Evolutionary conservation across 192 early-diverging fungal species (phyloP), one percentile per base, ranked within the genome.

Genomic region (Coemansia sp.): DNA sequence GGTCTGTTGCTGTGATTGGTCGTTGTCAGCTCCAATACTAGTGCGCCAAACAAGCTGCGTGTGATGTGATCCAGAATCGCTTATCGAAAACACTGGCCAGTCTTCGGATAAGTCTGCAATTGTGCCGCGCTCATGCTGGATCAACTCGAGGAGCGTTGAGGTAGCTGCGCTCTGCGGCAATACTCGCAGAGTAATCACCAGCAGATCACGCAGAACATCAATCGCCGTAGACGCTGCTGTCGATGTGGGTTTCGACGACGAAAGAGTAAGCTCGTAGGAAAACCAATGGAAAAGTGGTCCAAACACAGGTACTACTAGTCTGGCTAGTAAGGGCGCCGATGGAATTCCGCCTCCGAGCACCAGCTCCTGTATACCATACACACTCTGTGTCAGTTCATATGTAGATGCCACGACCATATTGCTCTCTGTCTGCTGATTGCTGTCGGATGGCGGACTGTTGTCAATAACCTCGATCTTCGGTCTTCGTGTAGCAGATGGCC

Each of bases 321-420:
- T 68, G 26, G 84, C 77, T 27, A 89, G 79, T 38, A 90, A 57
- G 30, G 58, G 53, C 19, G 84, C 81, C 0, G 87, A 84, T 4
- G 89, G 85, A 52, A 87, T 84, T 23, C 86, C 86, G 32, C 84
- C 83, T 22, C 79, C 82, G 3, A 87, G 79, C 24, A 90, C 66
- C 7, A 92, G 65, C 50, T 64, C 67, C 57, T 85, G 82, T 34
- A 91, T 44, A 8, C 78, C 71, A 12, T 70, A 56, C 19, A 91
- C 58, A 0, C 84, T 57, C 14, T 60, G 66, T 9, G 57, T 47
- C 23, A 91, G 54, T 16, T 83, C 74, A 4, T 62, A 58, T 44
- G 85, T 83, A 1, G 78, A 56, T 4, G 82, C 48, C 5, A 82
- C 60, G 8, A 82, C 23, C 21, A 27, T 34, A 5, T 28, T 5